Base-by-base conservation (phyloP, 257 asterid genomes). In the Paulownia fortunei region DNA sequence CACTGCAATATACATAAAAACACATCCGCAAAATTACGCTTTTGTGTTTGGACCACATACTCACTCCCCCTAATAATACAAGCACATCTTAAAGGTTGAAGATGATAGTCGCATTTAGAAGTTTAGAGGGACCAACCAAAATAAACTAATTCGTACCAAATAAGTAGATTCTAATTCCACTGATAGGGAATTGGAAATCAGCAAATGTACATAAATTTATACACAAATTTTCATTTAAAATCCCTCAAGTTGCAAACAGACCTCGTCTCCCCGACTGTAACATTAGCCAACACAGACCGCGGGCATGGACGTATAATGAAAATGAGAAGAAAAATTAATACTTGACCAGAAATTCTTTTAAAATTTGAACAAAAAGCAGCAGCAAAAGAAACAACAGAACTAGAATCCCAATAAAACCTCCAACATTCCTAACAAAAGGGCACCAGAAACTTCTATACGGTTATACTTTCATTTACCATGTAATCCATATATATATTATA, bases 271-370 rank as follows among this genome's bases (percentile, higher is more conserved):
- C 10, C 16, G 23, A 56, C 46, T 56, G 27, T 6, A 63, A 16
- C 26, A 63, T 49, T 8, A 21, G 61, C 61, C 30, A 56, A 24
- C 13, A 30, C 41, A 47, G 6, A 12, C 19, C 2, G 18, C 5
- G 1, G 19, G 19, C 4, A 47, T 47, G n/a, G 19, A 16, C 19
- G 4, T 47, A 46, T 46, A 10, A 46, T 11, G 52, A 46, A 46
- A 3, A 46, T 46, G 52, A 46, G 18, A 46, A 12, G n/a, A 4
- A 11, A 11, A 46, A 13, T n/a, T n/a, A n/a, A n/a, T n/a, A n/a
- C n/a, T n/a, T n/a, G n/a, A n/a, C n/a, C n/a, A 68, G 11, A 61
- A 60, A 60, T 42, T 74, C 59, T 60, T 16, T 71, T 42, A 74
- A 65, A 21, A 11, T 27, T 24, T 9, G 10, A 44, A n/a, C 7